Percentiles rank a stretch among this genome's conserved stretches.
phyloP scores from a whole-genome alignment of 2,329 filamentous ascomycete genomes.

The Bipolaris zeicola region DNA sequence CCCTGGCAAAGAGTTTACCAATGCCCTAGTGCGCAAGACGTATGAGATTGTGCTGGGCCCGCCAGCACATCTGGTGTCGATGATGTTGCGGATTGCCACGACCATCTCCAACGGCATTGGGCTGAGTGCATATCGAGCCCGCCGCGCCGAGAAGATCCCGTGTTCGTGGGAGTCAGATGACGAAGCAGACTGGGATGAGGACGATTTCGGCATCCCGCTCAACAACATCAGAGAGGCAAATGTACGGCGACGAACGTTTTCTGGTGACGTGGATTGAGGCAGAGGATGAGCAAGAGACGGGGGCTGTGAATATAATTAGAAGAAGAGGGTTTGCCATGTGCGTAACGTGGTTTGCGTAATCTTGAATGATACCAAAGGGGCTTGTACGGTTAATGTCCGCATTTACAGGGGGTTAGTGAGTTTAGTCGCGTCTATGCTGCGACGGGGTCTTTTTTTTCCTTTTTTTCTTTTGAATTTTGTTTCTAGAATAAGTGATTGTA shows the following conservation, averaged over 20 bases:
- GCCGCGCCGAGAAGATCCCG: constrained; percentile 41
- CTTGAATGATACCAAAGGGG: constrained; percentile 27
- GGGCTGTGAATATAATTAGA: constrained; percentile 2
- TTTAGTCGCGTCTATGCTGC: constrained; percentile 23
- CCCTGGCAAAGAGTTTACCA: constrained; percentile 45
- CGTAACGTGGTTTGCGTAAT: constrained; percentile 15
- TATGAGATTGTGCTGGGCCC: constrained; percentile 77
- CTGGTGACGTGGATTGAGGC: constrained; percentile 35
- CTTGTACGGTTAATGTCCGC: constrained; percentile 24
- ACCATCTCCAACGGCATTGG: constrained; percentile 64
- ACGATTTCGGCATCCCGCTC: constrained; percentile 62
- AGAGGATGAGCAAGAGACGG: not conserved
- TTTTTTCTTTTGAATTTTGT: constrained; percentile 1
- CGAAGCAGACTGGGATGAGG: constrained; percentile 56
- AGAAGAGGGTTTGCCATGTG: constrained; percentile 5
- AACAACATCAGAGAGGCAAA: constrained; percentile 33
- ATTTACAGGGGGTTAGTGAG: constrained; percentile 26
- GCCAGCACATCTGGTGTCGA: constrained; percentile 75
- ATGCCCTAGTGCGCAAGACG: constrained; percentile 76
- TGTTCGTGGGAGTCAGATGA: constrained; percentile 67
- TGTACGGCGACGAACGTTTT: constrained; percentile 28
- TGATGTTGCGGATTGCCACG: constrained; percentile 82
- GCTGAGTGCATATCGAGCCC: constrained; percentile 43
- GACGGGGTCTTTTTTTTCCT: constrained; percentile 15
- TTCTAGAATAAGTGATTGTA: constrained; percentile 25